A percentile compares a stretch with the other conserved stretches of the same genome.
Evolutionary conservation across 495 filamentous ascomycete species (phyloP).

Genomic region (Chaetomium cochliodes): DNA sequence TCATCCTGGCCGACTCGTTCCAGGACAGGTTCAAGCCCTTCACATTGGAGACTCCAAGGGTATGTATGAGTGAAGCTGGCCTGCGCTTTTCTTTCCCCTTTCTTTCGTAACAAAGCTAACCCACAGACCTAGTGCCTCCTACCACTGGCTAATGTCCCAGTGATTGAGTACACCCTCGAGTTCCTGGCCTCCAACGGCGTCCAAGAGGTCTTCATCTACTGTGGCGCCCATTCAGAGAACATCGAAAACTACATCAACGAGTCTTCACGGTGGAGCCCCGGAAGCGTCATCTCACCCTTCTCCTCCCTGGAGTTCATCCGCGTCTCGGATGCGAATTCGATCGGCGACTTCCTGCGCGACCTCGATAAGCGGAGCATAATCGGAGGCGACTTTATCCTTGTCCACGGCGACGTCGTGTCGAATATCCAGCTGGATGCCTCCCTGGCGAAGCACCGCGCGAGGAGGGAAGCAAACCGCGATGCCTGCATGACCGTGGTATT

Average conservation of each 20-base stretch:
- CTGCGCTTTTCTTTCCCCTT: neutral
- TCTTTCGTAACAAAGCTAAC: conserved; percentile 13
- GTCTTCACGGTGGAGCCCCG: conserved; percentile 45
- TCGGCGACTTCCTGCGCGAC: conserved; percentile 94
- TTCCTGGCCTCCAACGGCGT: conserved; percentile 93
- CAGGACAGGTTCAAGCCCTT: conserved; percentile 89
- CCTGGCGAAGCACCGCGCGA: conserved; percentile 74
- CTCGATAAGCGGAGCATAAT: conserved; percentile 85
- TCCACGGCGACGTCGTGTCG: conserved; percentile 91
- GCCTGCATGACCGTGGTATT: conserved; percentile 98
- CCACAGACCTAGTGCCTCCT: conserved; percentile 70
- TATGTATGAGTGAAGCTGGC: conserved; percentile 58
- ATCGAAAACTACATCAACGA: conserved; percentile 77
- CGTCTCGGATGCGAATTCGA: conserved; percentile 73
- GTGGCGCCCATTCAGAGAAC: conserved; percentile 82
- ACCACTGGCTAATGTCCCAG: conserved; percentile 85
- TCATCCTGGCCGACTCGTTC: conserved; percentile 89
- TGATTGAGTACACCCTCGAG: conserved; percentile 97
- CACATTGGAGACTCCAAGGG: conserved; percentile 81
- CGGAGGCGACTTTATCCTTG: conserved; percentile 83
- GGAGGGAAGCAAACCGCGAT: conserved; percentile 82
- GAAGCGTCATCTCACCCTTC: conserved; percentile 72
- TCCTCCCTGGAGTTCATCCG: conserved; percentile 78
- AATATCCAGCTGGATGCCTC: conserved; percentile 80
- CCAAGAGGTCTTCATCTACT: conserved; percentile 88